These are phyloP conservation scores for Cutaneotrichosporon daszewskae DNA, from an alignment of 1,284 basidiomycete genomes.

Conservation along the genomic window DNA sequence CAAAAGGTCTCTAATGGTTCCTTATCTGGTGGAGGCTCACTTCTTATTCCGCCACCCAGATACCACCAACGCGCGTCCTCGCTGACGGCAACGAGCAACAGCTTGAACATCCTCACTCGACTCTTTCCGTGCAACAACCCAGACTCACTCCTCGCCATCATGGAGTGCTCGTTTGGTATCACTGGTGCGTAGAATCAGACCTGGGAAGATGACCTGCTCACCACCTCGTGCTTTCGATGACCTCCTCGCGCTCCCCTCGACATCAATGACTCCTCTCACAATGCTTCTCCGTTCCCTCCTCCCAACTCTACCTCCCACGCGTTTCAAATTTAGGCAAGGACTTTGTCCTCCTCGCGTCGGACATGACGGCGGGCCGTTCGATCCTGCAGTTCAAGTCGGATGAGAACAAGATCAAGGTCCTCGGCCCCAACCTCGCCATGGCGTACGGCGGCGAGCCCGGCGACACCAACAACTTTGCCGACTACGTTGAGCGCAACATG, in stretches of 20 bases:
- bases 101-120: neutral
- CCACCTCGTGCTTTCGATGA: neutral
- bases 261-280: too few relatives aligned
- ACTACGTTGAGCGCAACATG: constrained; percentile 92
- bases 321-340: constrained; percentile 75
- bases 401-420: constrained; percentile 92
- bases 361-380: constrained; percentile 77
- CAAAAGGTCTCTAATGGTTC: too few relatives aligned
- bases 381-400: constrained; percentile 97
- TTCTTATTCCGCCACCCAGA: too few relatives aligned
- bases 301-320: neutral
- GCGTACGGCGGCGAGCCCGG: constrained; percentile 92
- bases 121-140: neutral
- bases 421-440: constrained; percentile 91
- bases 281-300: too few relatives aligned
- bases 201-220: constrained; percentile 3
- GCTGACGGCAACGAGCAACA: constrained; percentile 5
- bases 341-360: constrained; percentile 84
- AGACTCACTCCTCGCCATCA: constrained; percentile 10
- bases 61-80: constrained; percentile 7
- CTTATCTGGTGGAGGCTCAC: too few relatives aligned
- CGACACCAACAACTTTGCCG: constrained; percentile 94
- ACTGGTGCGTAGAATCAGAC: constrained; percentile 38
- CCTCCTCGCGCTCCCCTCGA: too few relatives aligned
- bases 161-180: constrained; percentile 53